Base-by-base conservation (phyloP, 768 basidiomycete species). In the Mycena vitilis region DNA sequence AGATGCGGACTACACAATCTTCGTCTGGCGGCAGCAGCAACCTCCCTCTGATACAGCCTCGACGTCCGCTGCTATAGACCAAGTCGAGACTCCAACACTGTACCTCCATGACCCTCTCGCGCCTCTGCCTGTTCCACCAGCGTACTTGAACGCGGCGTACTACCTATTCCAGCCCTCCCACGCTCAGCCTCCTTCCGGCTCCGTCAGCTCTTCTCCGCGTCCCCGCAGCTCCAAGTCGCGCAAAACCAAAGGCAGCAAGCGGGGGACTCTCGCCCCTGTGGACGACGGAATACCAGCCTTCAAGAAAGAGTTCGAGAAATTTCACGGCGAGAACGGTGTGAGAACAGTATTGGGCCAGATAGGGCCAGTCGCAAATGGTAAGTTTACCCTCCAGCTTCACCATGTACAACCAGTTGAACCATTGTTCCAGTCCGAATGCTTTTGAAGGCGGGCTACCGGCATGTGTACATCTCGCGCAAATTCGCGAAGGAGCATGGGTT, bases 391-490 rank as follows among this genome's bases (percentile, higher is more conserved):
- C 53, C 68, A 36, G 38, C 44, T 56, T 52, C 36, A 23, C 54
- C 34, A 22, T 53, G 42, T 20, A 18, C n/a, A 42, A 56, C 53
- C 16, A 25, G 34, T 25, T 53, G 42, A 64, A 15, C 59, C 54
- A 5, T 45, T 45, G 18, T 20, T 18, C 18, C 73, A 95, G 95
- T 96, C 1, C 89, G 93, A 22, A 99, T 98, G 96, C 86, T 98
- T 45, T 84, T 99, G 67, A 97, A 95, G 79, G 86, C 88, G 20
- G 96, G 98, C 20, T 92, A 99, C 78, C 86, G 95, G 16, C 91
- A 96, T 74, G 96, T 98, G 58, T 99, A 99, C 80, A 92, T 99
- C 66, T 98, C 96, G 15, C 88, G 98, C 63, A 91, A 92, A 75
- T 99, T 99, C 75, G 98, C 98, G 2, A 82, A 90, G 69, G 87